Conservation (phyloP, 768 basidiomycete species). For the Leccinum incarnatum region DNA sequence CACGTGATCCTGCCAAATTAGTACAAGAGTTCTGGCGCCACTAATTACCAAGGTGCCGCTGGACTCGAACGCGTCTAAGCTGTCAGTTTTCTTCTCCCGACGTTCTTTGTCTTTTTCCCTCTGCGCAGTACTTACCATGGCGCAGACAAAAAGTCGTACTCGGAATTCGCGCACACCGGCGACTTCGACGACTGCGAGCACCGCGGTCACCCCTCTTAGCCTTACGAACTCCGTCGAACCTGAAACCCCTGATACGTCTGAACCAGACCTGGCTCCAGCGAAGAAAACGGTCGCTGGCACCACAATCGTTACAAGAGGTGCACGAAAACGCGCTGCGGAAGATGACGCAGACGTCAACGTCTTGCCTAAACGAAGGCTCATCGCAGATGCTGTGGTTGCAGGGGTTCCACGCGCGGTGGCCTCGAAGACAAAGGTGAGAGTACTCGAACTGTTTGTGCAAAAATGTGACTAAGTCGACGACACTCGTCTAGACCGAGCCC, state of each 20-base stretch:
- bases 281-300: conserved; percentile 2
- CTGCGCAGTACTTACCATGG: conserved; percentile 17
- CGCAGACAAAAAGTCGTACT: conserved; percentile 17
- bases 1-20: conserved; percentile 23
- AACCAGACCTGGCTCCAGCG: conserved; percentile 19
- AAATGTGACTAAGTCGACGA: conserved; percentile 16
- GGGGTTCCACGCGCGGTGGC: conserved; percentile 8
- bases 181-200: conserved; percentile 34
- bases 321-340: conserved; percentile 34
- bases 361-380: conserved; percentile 34
- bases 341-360: conserved; percentile 30
- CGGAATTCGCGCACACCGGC: conserved; percentile 20
- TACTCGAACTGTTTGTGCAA: background rate
- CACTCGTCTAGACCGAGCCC: conserved; percentile 9
- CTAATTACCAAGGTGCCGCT: conserved; percentile 19
- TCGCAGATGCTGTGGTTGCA: conserved; percentile 27
- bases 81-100: conserved; percentile 16
- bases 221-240: conserved; percentile 42
- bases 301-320: conserved; percentile 8
- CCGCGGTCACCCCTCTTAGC: conserved; percentile 51
- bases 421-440: conserved; percentile 27
- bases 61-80: conserved; percentile 15
- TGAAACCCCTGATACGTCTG: conserved; percentile 56
- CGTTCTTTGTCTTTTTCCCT: conserved; percentile 12
- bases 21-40: conserved; percentile 18